These are phyloP conservation scores for Stemphylium lycopersici DNA, from an alignment of 2,329 filamentous ascomycete genomes.

Conservation along the genomic window DNA sequence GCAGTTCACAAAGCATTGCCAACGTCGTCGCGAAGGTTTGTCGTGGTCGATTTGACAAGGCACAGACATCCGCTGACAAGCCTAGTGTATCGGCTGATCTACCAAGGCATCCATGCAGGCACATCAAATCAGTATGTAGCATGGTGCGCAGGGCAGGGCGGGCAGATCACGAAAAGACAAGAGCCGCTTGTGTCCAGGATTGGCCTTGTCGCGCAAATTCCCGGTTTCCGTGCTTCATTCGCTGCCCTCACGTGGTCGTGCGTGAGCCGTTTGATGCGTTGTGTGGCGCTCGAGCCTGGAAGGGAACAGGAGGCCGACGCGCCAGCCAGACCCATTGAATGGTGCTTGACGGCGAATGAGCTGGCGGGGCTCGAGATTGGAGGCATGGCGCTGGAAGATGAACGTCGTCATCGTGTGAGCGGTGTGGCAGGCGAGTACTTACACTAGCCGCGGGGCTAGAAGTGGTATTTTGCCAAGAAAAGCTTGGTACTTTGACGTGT, in stretches of 20 bases:
- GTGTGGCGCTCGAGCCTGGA: slow-evolving; percentile 1
- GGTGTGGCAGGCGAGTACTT: slow-evolving; percentile 9
- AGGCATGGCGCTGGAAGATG: slow-evolving; percentile 1
- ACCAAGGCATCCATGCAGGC: slow-evolving; percentile 1
- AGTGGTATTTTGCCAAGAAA: slow-evolving; percentile 3
- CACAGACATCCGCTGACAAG: slow-evolving; percentile 1
- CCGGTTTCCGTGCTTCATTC: slow-evolving; percentile 6
- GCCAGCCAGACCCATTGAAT: not conserved
- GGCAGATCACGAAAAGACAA: slow-evolving; percentile 18
- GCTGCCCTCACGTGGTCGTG: not conserved
- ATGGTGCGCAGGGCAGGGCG: slow-evolving; percentile 15
- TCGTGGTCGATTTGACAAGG: not conserved
- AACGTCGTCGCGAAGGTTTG: not conserved
- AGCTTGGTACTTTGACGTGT: slow-evolving; percentile 10
- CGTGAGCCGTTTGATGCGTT: slow-evolving; percentile 1
- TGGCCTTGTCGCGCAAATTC: slow-evolving; percentile 4
- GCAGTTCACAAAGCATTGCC: not conserved
- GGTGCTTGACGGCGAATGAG: slow-evolving; percentile 3
- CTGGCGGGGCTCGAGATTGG: slow-evolving; percentile 2
- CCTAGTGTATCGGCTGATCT: slow-evolving; percentile 13
- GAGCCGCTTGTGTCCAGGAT: slow-evolving; percentile 10
- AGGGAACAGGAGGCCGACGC: not conserved
- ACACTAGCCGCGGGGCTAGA: slow-evolving; percentile 3
- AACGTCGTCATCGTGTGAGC: slow-evolving; percentile 17
- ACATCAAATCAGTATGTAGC: slow-evolving; percentile 3